Conservation (phyloP, 306 rosid species). For the Pterocarpus santalinus region DNA sequence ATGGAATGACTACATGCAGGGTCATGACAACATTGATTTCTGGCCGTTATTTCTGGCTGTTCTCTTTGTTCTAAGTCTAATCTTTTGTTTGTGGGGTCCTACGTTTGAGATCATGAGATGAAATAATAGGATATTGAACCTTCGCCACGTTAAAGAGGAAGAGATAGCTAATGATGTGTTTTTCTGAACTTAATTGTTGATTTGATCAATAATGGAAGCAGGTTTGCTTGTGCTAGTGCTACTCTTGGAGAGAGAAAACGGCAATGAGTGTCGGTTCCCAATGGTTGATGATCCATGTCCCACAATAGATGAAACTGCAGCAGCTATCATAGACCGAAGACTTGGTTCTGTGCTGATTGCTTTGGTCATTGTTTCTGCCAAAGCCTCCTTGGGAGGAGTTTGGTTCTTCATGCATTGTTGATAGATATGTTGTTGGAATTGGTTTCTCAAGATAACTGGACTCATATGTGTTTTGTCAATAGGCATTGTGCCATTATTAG, state of each 20-base stretch:
- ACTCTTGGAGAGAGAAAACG: too few relatives aligned
- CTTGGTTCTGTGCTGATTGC: conserved; percentile 66
- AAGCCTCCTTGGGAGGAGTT: conserved; percentile 50
- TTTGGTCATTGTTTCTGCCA: conserved; percentile 66
- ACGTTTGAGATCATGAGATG: too few relatives aligned
- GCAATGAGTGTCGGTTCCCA: conserved; percentile 22
- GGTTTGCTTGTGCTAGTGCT: neutral
- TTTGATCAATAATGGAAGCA: conserved; percentile 26
- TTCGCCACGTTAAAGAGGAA: neutral
- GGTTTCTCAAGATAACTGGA: conserved; percentile 24
- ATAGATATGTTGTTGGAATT: conserved; percentile 47
- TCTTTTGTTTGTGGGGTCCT: neutral
- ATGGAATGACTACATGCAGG: neutral
- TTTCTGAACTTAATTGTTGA: conserved; percentile 30
- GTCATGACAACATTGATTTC: neutral
- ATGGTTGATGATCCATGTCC: conserved; percentile 52
- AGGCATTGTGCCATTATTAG: conserved; percentile 44
- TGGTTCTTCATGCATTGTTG: conserved; percentile 52
- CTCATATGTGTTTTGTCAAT: conserved; percentile 31
- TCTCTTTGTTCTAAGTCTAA: neutral
- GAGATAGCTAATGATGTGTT: conserved; percentile 26
- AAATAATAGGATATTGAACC: too few relatives aligned
- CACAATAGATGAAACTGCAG: conserved; percentile 67
- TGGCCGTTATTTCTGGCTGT: neutral
- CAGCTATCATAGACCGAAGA: conserved; percentile 62